Evolutionary conservation across 306 rosid genomes (phyloP).

Genomic region (Castanospermum australe): DNA sequence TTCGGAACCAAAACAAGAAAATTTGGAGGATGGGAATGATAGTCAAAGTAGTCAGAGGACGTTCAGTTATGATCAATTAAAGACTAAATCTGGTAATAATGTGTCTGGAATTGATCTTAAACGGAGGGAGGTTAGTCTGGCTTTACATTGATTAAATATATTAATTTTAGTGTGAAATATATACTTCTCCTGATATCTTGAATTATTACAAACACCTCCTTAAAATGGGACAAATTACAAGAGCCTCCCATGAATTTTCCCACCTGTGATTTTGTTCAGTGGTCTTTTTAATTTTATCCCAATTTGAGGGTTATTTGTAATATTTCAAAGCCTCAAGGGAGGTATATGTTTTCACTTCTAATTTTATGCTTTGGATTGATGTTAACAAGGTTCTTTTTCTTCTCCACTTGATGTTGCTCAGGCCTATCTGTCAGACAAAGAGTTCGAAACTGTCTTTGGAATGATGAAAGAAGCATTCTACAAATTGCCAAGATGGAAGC

Average conservation of each 20-base stretch:
- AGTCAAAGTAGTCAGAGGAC: constrained; percentile 27
- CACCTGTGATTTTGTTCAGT: neutral
- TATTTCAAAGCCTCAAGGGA: neutral
- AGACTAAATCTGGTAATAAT: constrained; percentile 58
- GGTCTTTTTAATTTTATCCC: neutral
- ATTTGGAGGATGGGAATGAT: constrained; percentile 34
- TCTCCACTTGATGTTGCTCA: constrained; percentile 23
- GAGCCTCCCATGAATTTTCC: neutral
- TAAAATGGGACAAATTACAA: neutral
- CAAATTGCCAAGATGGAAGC: constrained; percentile 87
- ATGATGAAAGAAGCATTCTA: constrained; percentile 73
- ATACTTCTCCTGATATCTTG: neutral
- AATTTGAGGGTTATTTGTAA: neutral
- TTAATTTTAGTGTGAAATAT: neutral
- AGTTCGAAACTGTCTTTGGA: constrained; percentile 68
- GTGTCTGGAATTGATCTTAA: constrained; percentile 71
- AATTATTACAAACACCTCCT: neutral
- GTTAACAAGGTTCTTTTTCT: constrained; percentile 4
- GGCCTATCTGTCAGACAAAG: constrained; percentile 91
- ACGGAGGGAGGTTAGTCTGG: constrained; percentile 74
- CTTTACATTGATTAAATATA: neutral
- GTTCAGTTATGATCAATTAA: constrained; percentile 74
- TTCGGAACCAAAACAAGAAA: constrained; percentile 58
- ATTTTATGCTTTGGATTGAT: neutral
- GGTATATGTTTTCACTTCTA: neutral